Base-by-base conservation (phyloP, 306 rosid genomes). In the Lathyrus sativus region DNA sequence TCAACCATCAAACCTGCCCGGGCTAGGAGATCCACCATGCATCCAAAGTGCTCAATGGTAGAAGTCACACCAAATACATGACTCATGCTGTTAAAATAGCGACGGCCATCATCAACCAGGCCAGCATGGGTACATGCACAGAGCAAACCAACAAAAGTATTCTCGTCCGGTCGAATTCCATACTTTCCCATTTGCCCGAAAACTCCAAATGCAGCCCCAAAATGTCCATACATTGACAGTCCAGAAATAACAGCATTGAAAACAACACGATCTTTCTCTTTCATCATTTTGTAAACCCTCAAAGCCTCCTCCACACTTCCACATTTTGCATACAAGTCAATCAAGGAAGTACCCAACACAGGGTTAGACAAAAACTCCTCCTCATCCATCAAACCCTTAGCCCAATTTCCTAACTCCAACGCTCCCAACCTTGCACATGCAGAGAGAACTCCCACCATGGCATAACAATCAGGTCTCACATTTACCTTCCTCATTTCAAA, bases 101-200 rank as follows among this genome's bases (percentile, higher is more conserved):
- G 70, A 14, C 81, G 91, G 13, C 93, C 96, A 37, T 85, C 91
- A 11, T 76, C 78, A 56, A 87, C 89, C 50, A 87, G 76, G 74
- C 91, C 93, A 10, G 91, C 86, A 76, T 89, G 91, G 70, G 86
- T 82, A 71, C 96, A 87, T 43, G 81, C 93, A 65, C 89, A 87
- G 31, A 89, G 93, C 63, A 89, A 70, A 43, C 91, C 87, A 53
- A 87, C 74, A 9, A 85, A 89, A 37, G 93, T 89, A 74, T 85
- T 87, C 54, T 62, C 89, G 74, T 84, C 83, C 13, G 89, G 91
- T 54, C 3, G 74, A 73, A 82, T 72, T 22, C 89, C 90, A 64
- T 12, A 62, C 79, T 89, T 89, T 65, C 42, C 82, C 84, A 89
- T 79, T 74, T 77, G 86, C 11, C 91, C 84, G 60, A 85, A 85